Evolutionary conservation across 306 rosid species (phyloP).

Genomic region (Comarum palustre): DNA sequence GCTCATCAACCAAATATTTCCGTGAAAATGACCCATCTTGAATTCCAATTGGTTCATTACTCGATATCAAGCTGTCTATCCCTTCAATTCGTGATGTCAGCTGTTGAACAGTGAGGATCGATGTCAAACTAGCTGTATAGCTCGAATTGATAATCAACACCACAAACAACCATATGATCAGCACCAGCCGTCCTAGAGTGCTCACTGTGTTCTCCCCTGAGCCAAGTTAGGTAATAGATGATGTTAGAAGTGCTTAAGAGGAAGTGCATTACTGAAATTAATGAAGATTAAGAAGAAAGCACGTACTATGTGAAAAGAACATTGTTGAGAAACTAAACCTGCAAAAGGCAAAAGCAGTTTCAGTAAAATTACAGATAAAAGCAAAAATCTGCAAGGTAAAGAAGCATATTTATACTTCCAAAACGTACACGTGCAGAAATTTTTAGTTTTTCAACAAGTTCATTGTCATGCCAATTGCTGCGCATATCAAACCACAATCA

Average conservation of each 20-base stretch:
- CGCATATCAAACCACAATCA: neutral
- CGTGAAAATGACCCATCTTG: constrained; percentile 70
- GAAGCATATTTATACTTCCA: constrained; percentile 9
- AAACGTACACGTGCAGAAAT: neutral
- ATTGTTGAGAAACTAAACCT: constrained; percentile 92
- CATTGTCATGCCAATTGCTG: neutral
- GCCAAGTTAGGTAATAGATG: constrained; percentile 23
- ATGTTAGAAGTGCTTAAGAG: constrained; percentile 18
- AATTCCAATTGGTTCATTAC: constrained; percentile 66
- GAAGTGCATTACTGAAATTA: constrained; percentile 1
- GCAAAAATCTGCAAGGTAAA: neutral
- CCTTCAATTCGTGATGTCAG: constrained; percentile 70
- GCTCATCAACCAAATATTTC: constrained; percentile 61
- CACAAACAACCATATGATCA: constrained; percentile 81
- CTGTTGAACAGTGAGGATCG: constrained; percentile 78
- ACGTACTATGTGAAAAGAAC: constrained; percentile 87
- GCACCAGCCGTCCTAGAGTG: constrained; percentile 73
- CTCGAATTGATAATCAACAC: constrained; percentile 89
- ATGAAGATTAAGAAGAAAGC: constrained; percentile 14
- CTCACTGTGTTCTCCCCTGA: constrained; percentile 78
- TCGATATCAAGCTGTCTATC: constrained; percentile 60
- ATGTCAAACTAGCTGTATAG: constrained; percentile 92
- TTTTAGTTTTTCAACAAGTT: constrained; percentile 1
- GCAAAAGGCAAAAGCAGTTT: constrained; percentile 44
- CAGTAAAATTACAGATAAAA: constrained; percentile 2